phyloP scores from a whole-genome alignment of 257 asterid genomes.

The Nicotiana obtusifolia region DNA sequence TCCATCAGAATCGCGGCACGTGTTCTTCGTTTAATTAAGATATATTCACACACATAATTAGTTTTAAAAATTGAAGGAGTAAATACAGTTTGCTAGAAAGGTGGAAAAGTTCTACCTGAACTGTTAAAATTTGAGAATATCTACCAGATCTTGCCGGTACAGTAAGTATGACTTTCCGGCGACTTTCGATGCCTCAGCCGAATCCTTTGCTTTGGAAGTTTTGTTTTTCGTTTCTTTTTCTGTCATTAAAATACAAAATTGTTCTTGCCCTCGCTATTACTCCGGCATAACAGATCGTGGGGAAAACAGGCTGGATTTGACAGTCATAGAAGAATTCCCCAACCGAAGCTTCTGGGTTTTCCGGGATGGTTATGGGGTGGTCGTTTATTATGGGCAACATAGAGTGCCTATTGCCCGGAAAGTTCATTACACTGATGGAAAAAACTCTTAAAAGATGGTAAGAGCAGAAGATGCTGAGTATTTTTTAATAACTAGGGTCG shows the following conservation, averaged over 20 bases:
- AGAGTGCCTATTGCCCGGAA: too few relatives aligned
- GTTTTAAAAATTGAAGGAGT: background rate
- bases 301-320: constrained; percentile 28
- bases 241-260: constrained; percentile 54
- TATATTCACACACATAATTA: background rate
- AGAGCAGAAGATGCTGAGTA: too few relatives aligned
- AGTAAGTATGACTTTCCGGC: constrained; percentile 47
- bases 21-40: background rate
- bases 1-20: background rate
- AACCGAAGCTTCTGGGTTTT: constrained; percentile 14
- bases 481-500: too few relatives aligned
- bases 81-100: constrained; percentile 17
- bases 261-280: constrained; percentile 85
- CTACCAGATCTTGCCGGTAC: constrained; percentile 58
- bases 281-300: constrained; percentile 39
- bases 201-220: background rate
- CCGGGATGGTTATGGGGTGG: too few relatives aligned
- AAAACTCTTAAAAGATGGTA: too few relatives aligned
- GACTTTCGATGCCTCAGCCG: background rate
- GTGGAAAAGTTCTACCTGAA: constrained; percentile 29
- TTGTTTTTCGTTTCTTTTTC: constrained; percentile 23
- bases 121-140: constrained; percentile 50
- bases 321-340: constrained; percentile 28
- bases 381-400: too few relatives aligned
- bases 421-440: too few relatives aligned